phyloP scores from a whole-genome alignment of 2,329 filamentous ascomycete genomes.

The Ophiostoma triangulosporum region DNA sequence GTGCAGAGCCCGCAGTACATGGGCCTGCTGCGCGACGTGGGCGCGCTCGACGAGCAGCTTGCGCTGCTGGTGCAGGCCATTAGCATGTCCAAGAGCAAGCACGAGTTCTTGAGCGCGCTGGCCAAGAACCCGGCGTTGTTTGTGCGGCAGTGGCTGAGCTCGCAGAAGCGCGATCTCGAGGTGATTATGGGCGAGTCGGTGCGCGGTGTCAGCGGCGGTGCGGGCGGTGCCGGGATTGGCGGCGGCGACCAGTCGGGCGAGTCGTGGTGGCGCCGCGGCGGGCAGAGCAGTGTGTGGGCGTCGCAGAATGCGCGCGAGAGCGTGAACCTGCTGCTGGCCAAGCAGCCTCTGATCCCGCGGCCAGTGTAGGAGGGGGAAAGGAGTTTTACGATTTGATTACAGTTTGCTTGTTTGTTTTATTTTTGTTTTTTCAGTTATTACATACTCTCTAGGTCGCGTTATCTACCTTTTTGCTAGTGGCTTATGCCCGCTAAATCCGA shows the following conservation, averaged over 20 bases:
- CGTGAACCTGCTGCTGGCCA: constrained; percentile 46
- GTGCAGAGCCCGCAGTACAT: constrained; percentile 58
- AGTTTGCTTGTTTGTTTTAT: background rate
- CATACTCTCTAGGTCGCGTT: background rate
- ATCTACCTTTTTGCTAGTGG: background rate
- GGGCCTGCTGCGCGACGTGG: constrained; percentile 61
- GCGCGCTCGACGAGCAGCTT: constrained; percentile 69
- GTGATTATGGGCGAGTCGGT: constrained; percentile 73
- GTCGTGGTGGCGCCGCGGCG: constrained; percentile 58
- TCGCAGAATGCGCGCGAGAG: constrained; percentile 48
- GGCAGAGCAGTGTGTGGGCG: constrained; percentile 40
- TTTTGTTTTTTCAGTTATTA: background rate
- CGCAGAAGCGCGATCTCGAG: constrained; percentile 81
- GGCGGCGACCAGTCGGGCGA: constrained; percentile 29
- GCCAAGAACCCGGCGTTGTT: constrained; percentile 74
- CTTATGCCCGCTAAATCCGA: background rate
- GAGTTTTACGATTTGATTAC: background rate
- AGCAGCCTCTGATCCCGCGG: constrained; percentile 26
- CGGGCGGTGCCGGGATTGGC: constrained; percentile 17
- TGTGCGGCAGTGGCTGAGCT: constrained; percentile 75
- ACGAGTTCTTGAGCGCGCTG: constrained; percentile 71
- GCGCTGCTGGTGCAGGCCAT: constrained; percentile 73
- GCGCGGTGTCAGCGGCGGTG: constrained; percentile 32
- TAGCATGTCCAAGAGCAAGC: constrained; percentile 74
- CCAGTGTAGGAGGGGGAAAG: constrained; percentile 1